These are phyloP conservation scores for Kwoniella bestiolae DNA, from an alignment of 768 basidiomycete genomes.

Conservation along the genomic window DNA sequence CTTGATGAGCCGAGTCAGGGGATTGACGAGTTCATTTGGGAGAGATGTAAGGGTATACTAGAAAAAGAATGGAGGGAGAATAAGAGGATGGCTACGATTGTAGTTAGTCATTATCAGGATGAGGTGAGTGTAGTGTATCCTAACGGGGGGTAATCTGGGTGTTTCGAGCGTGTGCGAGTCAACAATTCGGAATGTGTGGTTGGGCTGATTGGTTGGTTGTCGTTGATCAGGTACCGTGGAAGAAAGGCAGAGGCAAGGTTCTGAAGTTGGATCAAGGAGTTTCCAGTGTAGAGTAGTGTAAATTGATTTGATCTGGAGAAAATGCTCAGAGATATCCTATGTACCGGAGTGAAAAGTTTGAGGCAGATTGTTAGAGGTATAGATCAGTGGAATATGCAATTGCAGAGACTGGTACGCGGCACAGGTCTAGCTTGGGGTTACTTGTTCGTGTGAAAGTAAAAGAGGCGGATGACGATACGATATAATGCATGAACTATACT, in stretches of 20 bases:
- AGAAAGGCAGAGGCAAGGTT: conserved; percentile 61
- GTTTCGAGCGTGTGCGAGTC: no score
- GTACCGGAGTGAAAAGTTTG: no score
- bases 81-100: conserved; percentile 72
- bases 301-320: not conserved
- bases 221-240: conserved; percentile 65
- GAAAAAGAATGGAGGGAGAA: conserved; percentile 58
- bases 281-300: conserved; percentile 25
- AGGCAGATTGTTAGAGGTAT: no score
- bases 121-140: conserved; percentile 64
- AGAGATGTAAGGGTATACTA: conserved; percentile 68
- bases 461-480: no score
- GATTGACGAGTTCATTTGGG: conserved; percentile 81
- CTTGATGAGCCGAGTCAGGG: conserved; percentile 93
- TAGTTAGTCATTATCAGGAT: conserved; percentile 88
- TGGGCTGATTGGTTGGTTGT: not conserved
- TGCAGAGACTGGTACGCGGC: no score
- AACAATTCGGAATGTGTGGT: not conserved
- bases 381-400: no score
- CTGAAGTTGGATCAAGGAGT: conserved; percentile 58
- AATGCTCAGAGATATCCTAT: no score
- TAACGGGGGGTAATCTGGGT: no score
- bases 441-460: no score
- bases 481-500: no score
- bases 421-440: no score